These are phyloP conservation scores for Austroboletus eburneus DNA, from an alignment of 768 basidiomycete genomes.

Conservation along the genomic window DNA sequence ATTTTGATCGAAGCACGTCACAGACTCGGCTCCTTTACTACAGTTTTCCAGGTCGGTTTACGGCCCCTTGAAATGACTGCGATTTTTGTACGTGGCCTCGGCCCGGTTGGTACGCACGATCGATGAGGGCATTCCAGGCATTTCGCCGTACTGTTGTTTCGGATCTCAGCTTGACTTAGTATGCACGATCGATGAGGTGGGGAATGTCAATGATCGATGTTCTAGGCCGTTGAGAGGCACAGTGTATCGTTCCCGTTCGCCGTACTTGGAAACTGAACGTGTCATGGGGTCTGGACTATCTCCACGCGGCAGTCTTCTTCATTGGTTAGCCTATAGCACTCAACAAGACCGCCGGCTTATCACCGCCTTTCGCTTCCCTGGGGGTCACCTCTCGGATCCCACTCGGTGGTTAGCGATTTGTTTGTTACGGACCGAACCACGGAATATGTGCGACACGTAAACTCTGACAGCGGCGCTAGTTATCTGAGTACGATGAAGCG, in stretches of 20 bases:
- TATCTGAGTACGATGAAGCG: slow-evolving; percentile 15
- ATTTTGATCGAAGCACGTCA: slow-evolving; percentile 11
- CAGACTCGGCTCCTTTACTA: not conserved
- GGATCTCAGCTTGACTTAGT: too few relatives aligned
- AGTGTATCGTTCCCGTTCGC: not conserved
- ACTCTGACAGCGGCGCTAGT: slow-evolving; percentile 26
- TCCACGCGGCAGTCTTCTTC: slow-evolving; percentile 20
- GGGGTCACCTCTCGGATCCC: slow-evolving; percentile 16
- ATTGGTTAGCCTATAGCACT: slow-evolving; percentile 8
- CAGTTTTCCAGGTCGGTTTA: slow-evolving; percentile 10
- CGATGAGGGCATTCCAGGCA: too few relatives aligned
- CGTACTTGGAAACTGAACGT: not conserved
- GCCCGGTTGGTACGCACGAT: too few relatives aligned
- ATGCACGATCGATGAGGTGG: not conserved
- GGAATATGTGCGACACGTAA: slow-evolving; percentile 25
- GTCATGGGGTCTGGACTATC: slow-evolving; percentile 10
- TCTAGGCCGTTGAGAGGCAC: not conserved
- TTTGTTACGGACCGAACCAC: slow-evolving; percentile 7
- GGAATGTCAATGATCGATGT: too few relatives aligned
- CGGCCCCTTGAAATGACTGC: slow-evolving; percentile 1
- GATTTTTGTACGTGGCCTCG: too few relatives aligned
- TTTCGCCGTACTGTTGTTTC: too few relatives aligned
- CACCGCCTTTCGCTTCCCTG: slow-evolving; percentile 21
- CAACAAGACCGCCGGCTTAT: slow-evolving; percentile 18
- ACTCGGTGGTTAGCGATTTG: slow-evolving; percentile 6